Evolutionary conservation across 2,329 filamentous ascomycete genomes (phyloP), one percentile per base, ranked within the genome.

Genomic region (Verticillium dahliae): DNA sequence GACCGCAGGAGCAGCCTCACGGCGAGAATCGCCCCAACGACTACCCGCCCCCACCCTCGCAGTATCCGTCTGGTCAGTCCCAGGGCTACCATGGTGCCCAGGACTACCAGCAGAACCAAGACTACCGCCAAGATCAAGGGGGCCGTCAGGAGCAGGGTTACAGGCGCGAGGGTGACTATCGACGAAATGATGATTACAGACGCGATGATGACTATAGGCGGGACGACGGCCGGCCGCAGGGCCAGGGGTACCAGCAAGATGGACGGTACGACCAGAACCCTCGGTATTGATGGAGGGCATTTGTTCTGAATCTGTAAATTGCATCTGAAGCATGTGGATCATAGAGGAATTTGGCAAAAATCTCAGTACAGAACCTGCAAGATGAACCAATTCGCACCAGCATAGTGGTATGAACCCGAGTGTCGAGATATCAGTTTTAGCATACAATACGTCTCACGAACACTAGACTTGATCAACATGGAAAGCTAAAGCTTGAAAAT

Each of bases 181-280:
- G 45, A 22, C 45, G 45, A 10, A n/a, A 50, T 27, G 45, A 50
- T 10, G 45, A n/a, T 52, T 67, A 71, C 39, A 67, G 67, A 59
- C 65, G 66, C 33, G 52, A 52, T 61, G 65, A 69, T 54, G 62
- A 57, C 55, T 64, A 70, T n/a, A 60, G 69, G 13, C 45, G 45
- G 6, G 45, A 50, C 13, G 45, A 50, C 7, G 45, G 18, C 18
- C 45, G 45, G 2, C 39, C 69, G 2, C 65, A 69, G 3, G 65
- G 69, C 6, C 65, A 65, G 45, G 61, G 45, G 39, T 65, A 69
- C 33, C 63, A 66, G 57, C 65, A 66, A 45, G 39, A 34, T 67
- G 70, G 67, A 55, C 65, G 64, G 59, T 69, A 71, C 65, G 62
- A 70, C 60, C 61, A 73, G 62, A 64, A 75, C 58, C 69, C 67